Evolutionary conservation across 1,139 yeast genomes (phyloP).

Genomic region (Blastobotrys illinoisensis): DNA sequence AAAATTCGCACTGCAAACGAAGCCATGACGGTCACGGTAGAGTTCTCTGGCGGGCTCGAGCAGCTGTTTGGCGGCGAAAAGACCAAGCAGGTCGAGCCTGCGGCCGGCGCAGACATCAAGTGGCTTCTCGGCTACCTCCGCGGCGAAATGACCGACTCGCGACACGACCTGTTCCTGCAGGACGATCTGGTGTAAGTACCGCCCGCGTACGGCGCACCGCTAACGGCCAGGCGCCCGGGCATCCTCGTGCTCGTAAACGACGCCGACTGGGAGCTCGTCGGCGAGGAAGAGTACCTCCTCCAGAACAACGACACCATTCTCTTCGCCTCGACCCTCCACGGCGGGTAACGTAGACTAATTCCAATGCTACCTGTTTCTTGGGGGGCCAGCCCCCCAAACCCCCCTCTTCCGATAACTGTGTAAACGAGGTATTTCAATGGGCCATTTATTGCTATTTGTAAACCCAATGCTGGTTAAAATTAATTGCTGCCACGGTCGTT

Average conservation of each 20-base stretch:
- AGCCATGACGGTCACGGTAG: conserved; percentile 28
- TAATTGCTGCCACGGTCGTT: too few relatives aligned
- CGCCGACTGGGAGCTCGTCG: conserved; percentile 96
- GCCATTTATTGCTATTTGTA: too few relatives aligned
- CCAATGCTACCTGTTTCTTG: too few relatives aligned
- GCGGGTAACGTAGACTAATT: conserved; percentile 50
- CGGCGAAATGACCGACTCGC: conserved; percentile 46
- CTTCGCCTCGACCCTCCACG: conserved; percentile 91
- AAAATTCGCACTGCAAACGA: background rate
- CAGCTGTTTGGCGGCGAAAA: conserved; percentile 52
- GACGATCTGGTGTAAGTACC: conserved; percentile 48
- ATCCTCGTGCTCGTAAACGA: conserved; percentile 87
- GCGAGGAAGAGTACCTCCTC: conserved; percentile 71
- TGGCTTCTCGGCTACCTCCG: conserved; percentile 55
- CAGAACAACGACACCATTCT: conserved; percentile 74
- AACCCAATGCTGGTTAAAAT: too few relatives aligned
- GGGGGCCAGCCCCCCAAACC: too few relatives aligned
- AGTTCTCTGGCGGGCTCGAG: conserved; percentile 61
- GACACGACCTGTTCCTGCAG: conserved; percentile 70
- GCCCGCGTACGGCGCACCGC: background rate
- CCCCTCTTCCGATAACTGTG: too few relatives aligned
- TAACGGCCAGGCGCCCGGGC: conserved; percentile 67
- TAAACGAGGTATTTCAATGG: too few relatives aligned
- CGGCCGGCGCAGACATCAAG: conserved; percentile 46
- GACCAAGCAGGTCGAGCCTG: conserved; percentile 43